These are phyloP conservation scores for Trichoderma sp. DNA, from an alignment of 2,329 filamentous ascomycete genomes.

Conservation along the genomic window DNA sequence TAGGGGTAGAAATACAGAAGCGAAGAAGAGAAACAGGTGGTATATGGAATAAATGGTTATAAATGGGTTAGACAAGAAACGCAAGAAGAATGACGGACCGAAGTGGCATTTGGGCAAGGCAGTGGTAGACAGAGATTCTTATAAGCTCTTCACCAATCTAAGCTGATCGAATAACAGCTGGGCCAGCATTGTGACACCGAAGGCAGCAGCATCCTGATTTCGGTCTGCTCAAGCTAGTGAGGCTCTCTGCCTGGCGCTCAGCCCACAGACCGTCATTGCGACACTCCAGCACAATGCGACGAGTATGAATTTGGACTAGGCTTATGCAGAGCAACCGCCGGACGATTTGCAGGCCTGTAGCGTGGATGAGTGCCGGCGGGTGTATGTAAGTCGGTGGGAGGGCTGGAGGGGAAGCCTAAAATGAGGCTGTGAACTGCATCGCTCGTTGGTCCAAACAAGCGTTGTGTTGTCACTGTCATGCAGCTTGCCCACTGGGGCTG, in stretches of 20 bases:
- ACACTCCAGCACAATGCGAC: neutral
- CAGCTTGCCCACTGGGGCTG: neutral
- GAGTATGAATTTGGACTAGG: neutral
- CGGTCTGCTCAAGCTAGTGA: slow-evolving; percentile 1
- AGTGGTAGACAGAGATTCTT: neutral
- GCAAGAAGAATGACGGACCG: neutral
- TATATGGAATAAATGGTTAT: neutral
- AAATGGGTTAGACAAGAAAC: neutral
- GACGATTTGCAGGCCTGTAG: neutral
- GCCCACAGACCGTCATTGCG: neutral
- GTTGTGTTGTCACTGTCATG: slow-evolving; percentile 16
- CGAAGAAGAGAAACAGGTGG: neutral
- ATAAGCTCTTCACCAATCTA: neutral
- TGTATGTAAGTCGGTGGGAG: neutral
- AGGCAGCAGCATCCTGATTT: slow-evolving; percentile 19
- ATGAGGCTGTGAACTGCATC: slow-evolving; percentile 14
- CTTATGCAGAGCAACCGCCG: slow-evolving; percentile 8
- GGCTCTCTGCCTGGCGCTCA: slow-evolving; percentile 18
- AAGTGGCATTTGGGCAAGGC: neutral
- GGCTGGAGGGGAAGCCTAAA: neutral
- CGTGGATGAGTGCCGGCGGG: neutral
- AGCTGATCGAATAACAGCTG: neutral
- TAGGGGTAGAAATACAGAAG: neutral
- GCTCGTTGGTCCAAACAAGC: neutral
- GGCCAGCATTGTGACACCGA: neutral